phyloP scores from a whole-genome alignment of 108 stramenopile species.

The Fistulifera solaris region DNA sequence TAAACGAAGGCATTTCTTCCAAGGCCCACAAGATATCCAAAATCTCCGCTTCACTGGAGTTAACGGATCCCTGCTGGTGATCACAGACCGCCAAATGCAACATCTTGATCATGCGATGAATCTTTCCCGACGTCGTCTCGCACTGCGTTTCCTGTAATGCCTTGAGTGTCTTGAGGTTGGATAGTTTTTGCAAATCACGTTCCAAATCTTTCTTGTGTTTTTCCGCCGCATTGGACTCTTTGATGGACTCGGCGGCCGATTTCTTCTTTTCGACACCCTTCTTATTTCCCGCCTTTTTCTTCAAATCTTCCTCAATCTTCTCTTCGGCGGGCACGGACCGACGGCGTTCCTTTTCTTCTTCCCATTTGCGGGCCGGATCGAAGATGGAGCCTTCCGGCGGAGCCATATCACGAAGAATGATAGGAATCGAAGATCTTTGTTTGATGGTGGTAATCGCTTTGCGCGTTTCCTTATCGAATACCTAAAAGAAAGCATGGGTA shows the following conservation, averaged over 20 bases:
- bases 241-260: conserved; percentile 82
- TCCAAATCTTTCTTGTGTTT: conserved; percentile 78
- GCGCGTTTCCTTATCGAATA: conserved; percentile 63
- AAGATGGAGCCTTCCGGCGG: conserved; percentile 84
- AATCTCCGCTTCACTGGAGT: conserved; percentile 77
- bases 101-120: conserved; percentile 96
- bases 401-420: conserved; percentile 90
- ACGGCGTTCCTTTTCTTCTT: conserved; percentile 78
- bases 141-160: conserved; percentile 82
- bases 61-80: conserved; percentile 57
- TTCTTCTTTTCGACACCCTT: conserved; percentile 59
- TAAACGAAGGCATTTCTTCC: conserved; percentile 83
- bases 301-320: conserved; percentile 22
- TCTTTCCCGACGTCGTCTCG: conserved; percentile 84
- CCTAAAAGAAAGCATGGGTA: conserved; percentile 22
- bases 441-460: conserved; percentile 52
- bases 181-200: conserved; percentile 84
- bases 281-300: conserved; percentile 37
- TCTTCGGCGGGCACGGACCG: conserved; percentile 15
- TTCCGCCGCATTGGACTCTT: conserved; percentile 81
- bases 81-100: conserved; percentile 75
- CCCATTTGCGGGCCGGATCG: conserved; percentile 78
- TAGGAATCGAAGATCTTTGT: conserved; percentile 78
- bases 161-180: conserved; percentile 80
- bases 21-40: conserved; percentile 94